Conservation (phyloP, 2,329 filamentous ascomycete genomes). For the Colletotrichum somersetense region DNA sequence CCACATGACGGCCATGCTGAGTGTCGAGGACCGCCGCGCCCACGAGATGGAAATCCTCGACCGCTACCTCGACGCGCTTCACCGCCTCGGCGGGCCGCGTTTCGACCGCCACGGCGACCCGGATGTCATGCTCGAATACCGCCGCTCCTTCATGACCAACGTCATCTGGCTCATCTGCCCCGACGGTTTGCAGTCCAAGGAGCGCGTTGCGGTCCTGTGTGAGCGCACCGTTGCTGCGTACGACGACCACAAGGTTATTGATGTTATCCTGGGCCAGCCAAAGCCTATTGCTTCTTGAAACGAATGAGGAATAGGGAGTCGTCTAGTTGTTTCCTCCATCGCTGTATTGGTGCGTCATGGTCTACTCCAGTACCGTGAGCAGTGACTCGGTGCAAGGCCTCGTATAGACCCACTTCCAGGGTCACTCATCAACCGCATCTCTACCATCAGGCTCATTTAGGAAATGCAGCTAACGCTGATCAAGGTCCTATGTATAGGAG, state of each 20-base stretch:
- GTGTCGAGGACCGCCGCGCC: conserved; percentile 54
- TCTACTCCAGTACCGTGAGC: background rate
- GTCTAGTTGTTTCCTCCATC: background rate
- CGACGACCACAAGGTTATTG: conserved; percentile 54
- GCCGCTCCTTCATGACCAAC: conserved; percentile 50
- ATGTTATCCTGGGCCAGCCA: conserved; percentile 39
- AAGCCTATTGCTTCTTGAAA: conserved; percentile 6
- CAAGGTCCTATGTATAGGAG: background rate
- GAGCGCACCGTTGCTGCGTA: conserved; percentile 52
- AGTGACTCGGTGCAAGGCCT: too few species aligned
- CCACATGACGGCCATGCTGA: conserved; percentile 54
- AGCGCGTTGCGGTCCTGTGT: conserved; percentile 50
- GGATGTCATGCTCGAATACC: conserved; percentile 28
- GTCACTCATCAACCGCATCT: background rate
- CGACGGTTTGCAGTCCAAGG: conserved; percentile 51
- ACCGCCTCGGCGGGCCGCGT: conserved; percentile 50
- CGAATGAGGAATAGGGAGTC: background rate
- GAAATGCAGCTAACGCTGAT: background rate
- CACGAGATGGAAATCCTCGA: conserved; percentile 55
- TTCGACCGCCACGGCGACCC: conserved; percentile 47
- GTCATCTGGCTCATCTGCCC: conserved; percentile 45
- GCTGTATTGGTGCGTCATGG: background rate
- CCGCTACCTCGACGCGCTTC: conserved; percentile 52
- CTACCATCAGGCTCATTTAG: background rate
- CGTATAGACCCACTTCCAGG: background rate